Evolutionary conservation across 2,329 filamentous ascomycete genomes (phyloP), one percentile per base, ranked within the genome.

Genomic region (Nemania abortiva): DNA sequence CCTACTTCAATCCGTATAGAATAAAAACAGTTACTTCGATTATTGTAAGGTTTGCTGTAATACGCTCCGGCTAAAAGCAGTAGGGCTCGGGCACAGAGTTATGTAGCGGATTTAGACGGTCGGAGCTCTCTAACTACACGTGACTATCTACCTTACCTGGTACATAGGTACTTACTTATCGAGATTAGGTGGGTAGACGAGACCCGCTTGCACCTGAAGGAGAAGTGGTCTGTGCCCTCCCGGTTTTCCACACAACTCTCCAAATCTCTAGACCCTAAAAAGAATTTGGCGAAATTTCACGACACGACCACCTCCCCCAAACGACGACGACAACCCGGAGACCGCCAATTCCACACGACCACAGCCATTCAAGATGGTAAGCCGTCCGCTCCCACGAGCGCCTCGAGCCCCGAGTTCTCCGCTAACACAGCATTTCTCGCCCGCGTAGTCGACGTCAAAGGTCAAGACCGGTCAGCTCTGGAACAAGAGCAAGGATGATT

Each of bases 401-500:
- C 18, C 18, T 42, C 50, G 58, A 45, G 10, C 11, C n/a, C 31
- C 42, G 27, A 47, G 63, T 54, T 20, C 18, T 22, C 56, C 56
- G 71, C 74, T 75, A 74, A 76, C 69, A 53, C 62, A 37, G 60
- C 34, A 55, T 72, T 65, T 59, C 52, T 53, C 53, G 50, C 57
- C 49, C 74, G 79, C 81, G n/a, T n/a, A 89, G 85, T 87, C 85
- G 82, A 82, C 84, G 79, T 80, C 82, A 79, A 91, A 91, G 90
- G 94, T 99, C 87, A 98, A 98, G 92, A 91, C 95, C 85, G 90
- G 90, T 87, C 90, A 93, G 87, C 94, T 99, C 86, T 98, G 96
- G 96, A 91, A 90, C 88, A 99, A 99, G 94, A 95, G 90, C 92
- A 98, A 98, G 92, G 94, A 97, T 82, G 97, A 99, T 81, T 90